phyloP scores from a whole-genome alignment of 768 basidiomycete genomes.

The Trametes meyenii region DNA sequence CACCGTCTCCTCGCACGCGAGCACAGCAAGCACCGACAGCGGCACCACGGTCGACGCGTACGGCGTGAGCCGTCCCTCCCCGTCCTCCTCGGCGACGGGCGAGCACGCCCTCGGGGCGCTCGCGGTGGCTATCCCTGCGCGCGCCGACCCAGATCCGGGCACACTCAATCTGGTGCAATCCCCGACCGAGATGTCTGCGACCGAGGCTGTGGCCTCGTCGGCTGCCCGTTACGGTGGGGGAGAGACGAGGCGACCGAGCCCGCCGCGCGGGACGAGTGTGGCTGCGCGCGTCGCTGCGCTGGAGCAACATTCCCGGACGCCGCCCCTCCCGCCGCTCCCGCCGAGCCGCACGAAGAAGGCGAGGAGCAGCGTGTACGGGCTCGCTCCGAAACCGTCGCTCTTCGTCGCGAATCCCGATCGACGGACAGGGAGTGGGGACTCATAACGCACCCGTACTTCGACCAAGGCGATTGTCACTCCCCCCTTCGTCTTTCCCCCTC shows the following conservation, averaged over 20 bases:
- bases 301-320: constrained; percentile 51
- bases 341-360: constrained; percentile 45
- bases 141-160: not conserved
- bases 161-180: constrained; percentile 17
- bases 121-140: constrained; percentile 10
- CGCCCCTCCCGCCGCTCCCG: constrained; percentile 40
- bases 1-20: constrained; percentile 29
- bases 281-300: constrained; percentile 57
- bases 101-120: constrained; percentile 6
- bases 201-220: constrained; percentile 3
- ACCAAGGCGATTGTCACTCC: too few species aligned
- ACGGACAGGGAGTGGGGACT: constrained; percentile 25
- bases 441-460: constrained; percentile 9
- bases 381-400: constrained; percentile 62
- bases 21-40: constrained; percentile 17
- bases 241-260: constrained; percentile 4
- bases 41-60: constrained; percentile 7
- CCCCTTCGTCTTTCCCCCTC: not conserved
- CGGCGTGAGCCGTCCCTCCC: not conserved
- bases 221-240: not conserved
- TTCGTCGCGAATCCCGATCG: constrained; percentile 76
- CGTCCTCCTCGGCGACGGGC: not conserved
- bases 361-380: constrained; percentile 53
- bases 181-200: constrained; percentile 10
- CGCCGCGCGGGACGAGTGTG: constrained; percentile 37